Conservation (phyloP, 352 stramenopile species). For the Phytophthora pistaciae region DNA sequence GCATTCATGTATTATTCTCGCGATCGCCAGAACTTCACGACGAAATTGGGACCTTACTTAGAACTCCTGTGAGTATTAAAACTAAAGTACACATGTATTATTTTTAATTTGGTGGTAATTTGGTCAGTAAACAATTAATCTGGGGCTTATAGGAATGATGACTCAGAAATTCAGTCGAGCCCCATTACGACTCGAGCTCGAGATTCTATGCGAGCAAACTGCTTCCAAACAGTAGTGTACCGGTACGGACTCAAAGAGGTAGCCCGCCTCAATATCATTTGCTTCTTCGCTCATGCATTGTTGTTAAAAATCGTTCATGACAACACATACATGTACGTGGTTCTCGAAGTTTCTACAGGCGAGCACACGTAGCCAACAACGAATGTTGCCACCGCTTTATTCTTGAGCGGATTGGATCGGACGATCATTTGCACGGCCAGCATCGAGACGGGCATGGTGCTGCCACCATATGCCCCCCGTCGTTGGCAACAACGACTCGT, state of each 20-base stretch:
- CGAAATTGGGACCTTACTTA: background rate
- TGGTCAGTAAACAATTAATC: conserved; percentile 2
- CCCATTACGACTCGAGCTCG: background rate
- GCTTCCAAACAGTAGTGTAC: too few species aligned
- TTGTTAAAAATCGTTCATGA: background rate
- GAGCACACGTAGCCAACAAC: background rate
- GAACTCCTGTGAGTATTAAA: background rate
- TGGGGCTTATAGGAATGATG: background rate
- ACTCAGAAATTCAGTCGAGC: background rate
- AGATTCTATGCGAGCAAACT: background rate
- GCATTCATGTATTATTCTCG: too few species aligned
- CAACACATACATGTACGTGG: background rate
- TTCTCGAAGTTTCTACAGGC: conserved; percentile 10
- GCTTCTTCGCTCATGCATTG: background rate
- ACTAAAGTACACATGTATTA: background rate
- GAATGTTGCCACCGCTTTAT: background rate
- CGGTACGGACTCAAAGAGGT: too few species aligned
- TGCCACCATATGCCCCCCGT: background rate
- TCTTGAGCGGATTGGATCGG: background rate
- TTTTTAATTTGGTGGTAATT: background rate
- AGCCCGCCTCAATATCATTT: background rate
- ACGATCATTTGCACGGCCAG: background rate
- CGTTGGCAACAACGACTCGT: too few species aligned
- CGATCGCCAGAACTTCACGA: background rate
- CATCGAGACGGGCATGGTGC: background rate